A percentile compares a stretch with the other conserved stretches of the same genome.
Evolutionary conservation across 2,329 filamentous ascomycete genomes (phyloP).

Genomic region (Neopestalotiopsis sp.): DNA sequence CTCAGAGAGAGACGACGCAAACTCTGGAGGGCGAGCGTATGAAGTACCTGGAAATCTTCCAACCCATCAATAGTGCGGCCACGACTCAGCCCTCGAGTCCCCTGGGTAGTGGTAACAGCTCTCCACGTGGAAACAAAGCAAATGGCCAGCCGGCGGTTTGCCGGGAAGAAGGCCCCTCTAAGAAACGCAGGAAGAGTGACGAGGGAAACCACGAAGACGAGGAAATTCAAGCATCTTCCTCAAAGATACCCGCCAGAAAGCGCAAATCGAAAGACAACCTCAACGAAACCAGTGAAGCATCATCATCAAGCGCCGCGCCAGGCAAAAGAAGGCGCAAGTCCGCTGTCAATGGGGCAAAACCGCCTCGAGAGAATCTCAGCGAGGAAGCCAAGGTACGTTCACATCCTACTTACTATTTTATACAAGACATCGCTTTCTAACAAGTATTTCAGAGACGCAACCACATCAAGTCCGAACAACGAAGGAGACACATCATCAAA

Average conservation of each 20-base stretch:
- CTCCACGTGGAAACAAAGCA: conserved; percentile 31
- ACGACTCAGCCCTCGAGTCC: conserved; percentile 68
- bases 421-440: background rate
- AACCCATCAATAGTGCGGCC: conserved; percentile 61
- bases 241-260: conserved; percentile 44
- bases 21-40: conserved; percentile 61
- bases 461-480: conserved; percentile 64
- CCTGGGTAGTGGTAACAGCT: conserved; percentile 33
- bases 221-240: conserved; percentile 37
- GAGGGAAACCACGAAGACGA: conserved; percentile 49
- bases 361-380: conserved; percentile 75
- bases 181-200: conserved; percentile 62
- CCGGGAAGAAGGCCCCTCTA: conserved; percentile 48
- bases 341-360: conserved; percentile 47
- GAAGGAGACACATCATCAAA: conserved; percentile 71
- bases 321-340: conserved; percentile 60
- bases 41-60: conserved; percentile 62
- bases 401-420: background rate
- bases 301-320: conserved; percentile 37
- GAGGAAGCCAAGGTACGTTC: conserved; percentile 12
- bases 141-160: conserved; percentile 37
- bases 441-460: conserved; percentile 59
- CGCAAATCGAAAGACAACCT: conserved; percentile 55
- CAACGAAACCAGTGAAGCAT: conserved; percentile 40
- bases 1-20: conserved; percentile 63